Conservation (phyloP, 2,329 filamentous ascomycete genomes). For the Ophiostoma novo-ulmi region DNA sequence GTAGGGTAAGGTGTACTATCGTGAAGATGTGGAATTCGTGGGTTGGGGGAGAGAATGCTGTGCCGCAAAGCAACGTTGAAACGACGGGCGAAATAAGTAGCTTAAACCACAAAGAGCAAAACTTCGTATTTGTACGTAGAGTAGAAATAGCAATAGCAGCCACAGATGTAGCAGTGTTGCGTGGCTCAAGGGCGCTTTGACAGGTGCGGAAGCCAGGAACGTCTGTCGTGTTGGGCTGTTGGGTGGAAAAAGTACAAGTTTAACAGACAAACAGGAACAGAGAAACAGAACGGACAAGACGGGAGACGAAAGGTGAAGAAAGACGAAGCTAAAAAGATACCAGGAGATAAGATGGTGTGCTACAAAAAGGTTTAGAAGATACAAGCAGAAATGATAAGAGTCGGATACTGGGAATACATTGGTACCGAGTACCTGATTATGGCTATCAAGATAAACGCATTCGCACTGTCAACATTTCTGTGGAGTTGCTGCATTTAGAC, state of each 20-base stretch:
- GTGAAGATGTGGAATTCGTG: neutral
- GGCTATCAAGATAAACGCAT: too few species aligned
- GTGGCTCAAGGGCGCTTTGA: neutral
- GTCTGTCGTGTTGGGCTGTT: neutral
- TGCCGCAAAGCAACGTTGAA: neutral
- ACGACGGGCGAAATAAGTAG: neutral
- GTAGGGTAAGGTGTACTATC: neutral
- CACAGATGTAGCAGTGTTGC: neutral
- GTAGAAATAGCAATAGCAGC: neutral
- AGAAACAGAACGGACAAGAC: neutral
- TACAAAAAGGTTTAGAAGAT: neutral
- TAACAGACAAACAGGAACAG: neutral
- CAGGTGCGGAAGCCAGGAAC: slow-evolving; percentile 1
- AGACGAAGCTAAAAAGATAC: too few species aligned
- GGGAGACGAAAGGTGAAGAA: too few species aligned
- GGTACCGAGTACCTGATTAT: too few species aligned
- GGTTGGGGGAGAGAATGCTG: slow-evolving; percentile 4
- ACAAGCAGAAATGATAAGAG: neutral
- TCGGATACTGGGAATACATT: too few species aligned
- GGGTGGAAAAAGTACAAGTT: neutral
- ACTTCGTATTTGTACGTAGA: neutral
- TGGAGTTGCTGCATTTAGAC: too few species aligned
- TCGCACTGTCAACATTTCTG: too few species aligned
- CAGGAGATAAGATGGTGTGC: neutral
- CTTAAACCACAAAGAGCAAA: neutral